Base-by-base conservation (phyloP, 2,329 filamentous ascomycete species). In the Fusarium equiseti region DNA sequence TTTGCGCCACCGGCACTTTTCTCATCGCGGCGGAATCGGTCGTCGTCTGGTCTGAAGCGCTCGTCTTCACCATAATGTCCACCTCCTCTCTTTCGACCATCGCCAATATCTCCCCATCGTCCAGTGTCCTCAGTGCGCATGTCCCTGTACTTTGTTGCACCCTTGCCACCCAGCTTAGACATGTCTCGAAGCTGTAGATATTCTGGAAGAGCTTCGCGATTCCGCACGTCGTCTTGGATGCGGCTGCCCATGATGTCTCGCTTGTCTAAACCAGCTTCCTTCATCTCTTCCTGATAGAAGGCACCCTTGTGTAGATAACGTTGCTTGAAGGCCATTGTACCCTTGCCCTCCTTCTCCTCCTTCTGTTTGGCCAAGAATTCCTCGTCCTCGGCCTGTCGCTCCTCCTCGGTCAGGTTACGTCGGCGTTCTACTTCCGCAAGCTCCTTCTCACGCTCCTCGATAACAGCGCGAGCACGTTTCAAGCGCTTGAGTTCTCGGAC, bases 271-370 rank as follows among this genome's bases (percentile, higher is more conserved):
- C 93, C 93, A 68, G 92, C 89, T 18, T 89, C 89, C 73, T 90
- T 89, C 54, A 90, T 87, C 74, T 97, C 92, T 55, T 95, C 93
- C 72, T 92, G 92, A 84, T 93, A 98, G 83, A 98, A 99, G 18
- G 96, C 96, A 51, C 96, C 96, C 82, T 95, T 95, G 85, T 99
- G 96, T 81, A 93, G 95, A 83, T 98, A 99, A 78, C 95, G 94
- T 78, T 98, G 95, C 92, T 98, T 93, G 79, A 90, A 98, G 3
- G 88, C 88, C 86, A 96, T 93, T 81, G 95, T 92, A 56, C 94
- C 94, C 66, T 91, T 91, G 53, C 85, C 81, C 66, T 92, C 90
- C 75, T 93, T 92, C 69, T 97, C 94, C 68, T 92, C 92, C 73
- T 91, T 89, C 81, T 98, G 95, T 71, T 87, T 85, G 2, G 90